A percentile compares a stretch with the other conserved stretches of the same genome.
Conservation (phyloP, 306 rosid genomes). For the Cucurbita moschata region DNA sequence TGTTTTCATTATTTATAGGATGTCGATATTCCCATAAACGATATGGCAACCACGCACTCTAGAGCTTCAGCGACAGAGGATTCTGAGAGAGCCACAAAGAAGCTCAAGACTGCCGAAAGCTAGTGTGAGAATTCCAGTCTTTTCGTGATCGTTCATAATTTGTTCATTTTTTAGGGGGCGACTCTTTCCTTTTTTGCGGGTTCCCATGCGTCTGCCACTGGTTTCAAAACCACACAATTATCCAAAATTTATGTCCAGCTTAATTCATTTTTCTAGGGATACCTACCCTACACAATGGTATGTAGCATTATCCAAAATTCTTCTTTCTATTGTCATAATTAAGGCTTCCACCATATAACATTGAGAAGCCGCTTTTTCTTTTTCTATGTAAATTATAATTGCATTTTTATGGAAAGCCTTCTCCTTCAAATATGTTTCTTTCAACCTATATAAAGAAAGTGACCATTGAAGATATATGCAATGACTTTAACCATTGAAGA, state of each 20-base stretch:
- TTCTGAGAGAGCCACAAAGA: conserved; percentile 51
- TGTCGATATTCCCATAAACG: conserved; percentile 10
- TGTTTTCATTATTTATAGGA: conserved; percentile 32
- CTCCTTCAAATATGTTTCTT: neutral
- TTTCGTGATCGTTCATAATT: conserved; percentile 12
- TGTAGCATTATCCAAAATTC: neutral
- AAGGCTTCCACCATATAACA: conserved; percentile 48
- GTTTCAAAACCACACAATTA: neutral
- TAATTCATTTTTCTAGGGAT: neutral
- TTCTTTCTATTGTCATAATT: conserved; percentile 8
- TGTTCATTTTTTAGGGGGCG: conserved; percentile 35
- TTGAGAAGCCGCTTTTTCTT: conserved; percentile 46
- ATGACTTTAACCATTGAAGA: no score
- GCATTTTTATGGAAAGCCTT: neutral
- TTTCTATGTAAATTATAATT: neutral
- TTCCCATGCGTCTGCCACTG: conserved; percentile 7
- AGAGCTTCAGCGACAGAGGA: conserved; percentile 34
- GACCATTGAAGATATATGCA: no score
- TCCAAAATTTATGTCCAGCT: neutral
- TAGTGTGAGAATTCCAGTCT: conserved; percentile 22
- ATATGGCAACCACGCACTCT: conserved; percentile 30
- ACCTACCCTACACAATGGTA: neutral
- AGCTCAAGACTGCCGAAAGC: conserved; percentile 42
- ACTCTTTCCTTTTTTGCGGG: conserved; percentile 6
- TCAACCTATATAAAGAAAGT: neutral